Percentiles rank a stretch among this genome's conserved stretches.
Evolutionary conservation across 2,329 filamentous ascomycete genomes (phyloP).

Genomic region (Colletotrichum neosansevieriae): DNA sequence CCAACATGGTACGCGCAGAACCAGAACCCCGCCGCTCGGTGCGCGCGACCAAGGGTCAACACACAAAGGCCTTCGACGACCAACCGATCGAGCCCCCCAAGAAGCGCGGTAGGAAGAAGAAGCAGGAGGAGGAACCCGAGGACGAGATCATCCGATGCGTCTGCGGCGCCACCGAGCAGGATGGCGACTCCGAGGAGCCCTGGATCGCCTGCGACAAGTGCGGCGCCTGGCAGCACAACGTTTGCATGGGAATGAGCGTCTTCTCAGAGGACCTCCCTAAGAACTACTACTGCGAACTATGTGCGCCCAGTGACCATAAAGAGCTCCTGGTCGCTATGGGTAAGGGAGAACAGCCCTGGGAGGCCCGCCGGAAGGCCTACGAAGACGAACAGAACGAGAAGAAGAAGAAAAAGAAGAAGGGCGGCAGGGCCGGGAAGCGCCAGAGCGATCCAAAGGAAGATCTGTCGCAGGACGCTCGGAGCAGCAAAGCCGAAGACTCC

Average conservation of each 20-base stretch:
- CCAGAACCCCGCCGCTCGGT: constrained; percentile 91
- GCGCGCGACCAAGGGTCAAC: constrained; percentile 95
- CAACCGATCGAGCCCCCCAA: constrained; percentile 66
- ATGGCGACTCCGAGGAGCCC: constrained; percentile 86
- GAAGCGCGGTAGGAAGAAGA: constrained; percentile 68
- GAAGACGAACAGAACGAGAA: constrained; percentile 72
- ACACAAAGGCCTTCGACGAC: constrained; percentile 88
- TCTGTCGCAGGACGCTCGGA: constrained; percentile 36
- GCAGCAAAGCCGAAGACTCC: constrained; percentile 52
- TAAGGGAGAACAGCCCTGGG: constrained; percentile 89
- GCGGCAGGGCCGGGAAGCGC: constrained; percentile 73
- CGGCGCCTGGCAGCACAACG: constrained; percentile 96
- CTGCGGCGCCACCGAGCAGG: constrained; percentile 87
- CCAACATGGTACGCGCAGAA: constrained; percentile 52
- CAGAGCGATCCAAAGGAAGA: constrained; percentile 72
- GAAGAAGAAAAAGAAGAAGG: constrained; percentile 63
- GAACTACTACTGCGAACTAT: constrained; percentile 93
- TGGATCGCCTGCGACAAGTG: constrained; percentile 98
- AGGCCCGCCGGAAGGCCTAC: constrained; percentile 72
- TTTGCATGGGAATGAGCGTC: constrained; percentile 88
- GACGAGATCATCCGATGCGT: constrained; percentile 91
- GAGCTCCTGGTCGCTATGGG: constrained; percentile 82
- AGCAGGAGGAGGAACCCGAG: constrained; percentile 69
- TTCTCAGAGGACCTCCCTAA: constrained; percentile 83
- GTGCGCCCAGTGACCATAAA: constrained; percentile 85